phyloP scores from a whole-genome alignment of 257 asterid genomes.

The Plantago ovata region DNA sequence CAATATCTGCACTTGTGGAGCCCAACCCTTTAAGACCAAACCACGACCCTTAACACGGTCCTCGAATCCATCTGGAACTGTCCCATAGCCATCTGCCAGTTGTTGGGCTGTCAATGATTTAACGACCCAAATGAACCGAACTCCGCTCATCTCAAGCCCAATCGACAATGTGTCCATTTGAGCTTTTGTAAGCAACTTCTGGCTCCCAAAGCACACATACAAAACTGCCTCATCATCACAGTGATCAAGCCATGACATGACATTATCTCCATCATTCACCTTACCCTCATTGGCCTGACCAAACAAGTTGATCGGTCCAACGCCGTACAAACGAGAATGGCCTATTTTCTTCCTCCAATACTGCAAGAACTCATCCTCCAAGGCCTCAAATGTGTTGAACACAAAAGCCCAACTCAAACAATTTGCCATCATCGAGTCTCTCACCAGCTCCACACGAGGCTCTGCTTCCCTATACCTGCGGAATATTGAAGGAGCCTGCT shows the following conservation, averaged over 20 bases:
- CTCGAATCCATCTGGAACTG: conserved; percentile 46
- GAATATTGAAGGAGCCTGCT: conserved; percentile 47
- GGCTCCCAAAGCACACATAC: conserved; percentile 76
- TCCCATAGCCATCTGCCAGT: conserved; percentile 43
- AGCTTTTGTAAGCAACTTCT: conserved; percentile 41
- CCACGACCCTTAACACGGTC: conserved; percentile 42
- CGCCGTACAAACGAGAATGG: conserved; percentile 34
- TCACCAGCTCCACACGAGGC: conserved; percentile 23
- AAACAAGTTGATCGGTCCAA: conserved; percentile 54
- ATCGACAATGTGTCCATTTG: conserved; percentile 59
- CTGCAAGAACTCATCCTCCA: conserved; percentile 49
- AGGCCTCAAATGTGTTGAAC: conserved; percentile 42
- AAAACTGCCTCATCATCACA: conserved; percentile 35
- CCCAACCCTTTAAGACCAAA: conserved; percentile 61
- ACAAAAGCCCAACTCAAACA: conserved; percentile 48
- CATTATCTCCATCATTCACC: conserved; percentile 5
- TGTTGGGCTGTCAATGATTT: conserved; percentile 45
- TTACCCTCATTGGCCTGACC: conserved; percentile 22
- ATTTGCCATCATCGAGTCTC: conserved; percentile 38
- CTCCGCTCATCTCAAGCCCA: conserved; percentile 60
- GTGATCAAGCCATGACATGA: conserved; percentile 11
- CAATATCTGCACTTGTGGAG: conserved; percentile 59
- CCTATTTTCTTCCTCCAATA: conserved; percentile 33
- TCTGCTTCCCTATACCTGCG: conserved; percentile 36
- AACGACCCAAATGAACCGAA: conserved; percentile 53